A percentile compares a stretch with the other conserved stretches of the same genome.
Evolutionary conservation across 495 filamentous ascomycete genomes (phyloP).

Genomic region (Hapsidospora chrysogenum): DNA sequence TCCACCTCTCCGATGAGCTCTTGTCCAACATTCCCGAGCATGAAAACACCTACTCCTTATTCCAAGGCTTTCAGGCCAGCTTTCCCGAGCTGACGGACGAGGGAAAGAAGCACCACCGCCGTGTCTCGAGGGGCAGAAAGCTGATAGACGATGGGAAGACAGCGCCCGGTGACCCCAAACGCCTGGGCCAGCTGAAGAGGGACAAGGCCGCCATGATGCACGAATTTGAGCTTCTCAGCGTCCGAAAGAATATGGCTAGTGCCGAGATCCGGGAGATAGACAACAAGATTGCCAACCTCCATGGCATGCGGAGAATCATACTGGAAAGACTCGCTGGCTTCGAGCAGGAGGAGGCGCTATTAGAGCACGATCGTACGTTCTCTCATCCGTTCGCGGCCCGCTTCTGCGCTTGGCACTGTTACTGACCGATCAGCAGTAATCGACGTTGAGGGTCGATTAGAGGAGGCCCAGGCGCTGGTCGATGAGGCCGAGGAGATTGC

Average conservation of each 20-base stretch:
- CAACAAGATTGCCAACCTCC: slow-evolving; percentile 85
- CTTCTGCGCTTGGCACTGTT: neutral
- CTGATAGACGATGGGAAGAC: slow-evolving; percentile 45
- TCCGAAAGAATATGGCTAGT: slow-evolving; percentile 96
- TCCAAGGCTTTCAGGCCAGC: slow-evolving; percentile 90
- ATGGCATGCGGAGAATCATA: slow-evolving; percentile 86
- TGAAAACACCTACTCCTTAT: slow-evolving; percentile 74
- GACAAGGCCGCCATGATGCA: slow-evolving; percentile 63
- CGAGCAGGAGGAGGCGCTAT: slow-evolving; percentile 78
- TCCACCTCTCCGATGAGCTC: slow-evolving; percentile 81
- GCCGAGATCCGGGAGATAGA: slow-evolving; percentile 94
- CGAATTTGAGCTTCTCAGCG: slow-evolving; percentile 73
- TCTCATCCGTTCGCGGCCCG: neutral
- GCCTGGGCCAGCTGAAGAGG: slow-evolving; percentile 53
- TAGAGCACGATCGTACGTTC: slow-evolving; percentile 69
- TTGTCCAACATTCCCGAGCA: slow-evolving; percentile 73
- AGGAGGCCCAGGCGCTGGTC: slow-evolving; percentile 62
- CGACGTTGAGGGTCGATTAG: slow-evolving; percentile 71
- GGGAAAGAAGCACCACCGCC: slow-evolving; percentile 52
- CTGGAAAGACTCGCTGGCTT: slow-evolving; percentile 77
- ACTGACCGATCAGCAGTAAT: slow-evolving; percentile 33
- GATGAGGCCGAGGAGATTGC: slow-evolving; percentile 48
- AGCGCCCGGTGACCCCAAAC: slow-evolving; percentile 37
- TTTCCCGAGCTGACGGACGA: slow-evolving; percentile 58
- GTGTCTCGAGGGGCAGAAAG: slow-evolving; percentile 53